phyloP scores from a whole-genome alignment of 768 basidiomycete species.

The Arthromyces matolae region DNA sequence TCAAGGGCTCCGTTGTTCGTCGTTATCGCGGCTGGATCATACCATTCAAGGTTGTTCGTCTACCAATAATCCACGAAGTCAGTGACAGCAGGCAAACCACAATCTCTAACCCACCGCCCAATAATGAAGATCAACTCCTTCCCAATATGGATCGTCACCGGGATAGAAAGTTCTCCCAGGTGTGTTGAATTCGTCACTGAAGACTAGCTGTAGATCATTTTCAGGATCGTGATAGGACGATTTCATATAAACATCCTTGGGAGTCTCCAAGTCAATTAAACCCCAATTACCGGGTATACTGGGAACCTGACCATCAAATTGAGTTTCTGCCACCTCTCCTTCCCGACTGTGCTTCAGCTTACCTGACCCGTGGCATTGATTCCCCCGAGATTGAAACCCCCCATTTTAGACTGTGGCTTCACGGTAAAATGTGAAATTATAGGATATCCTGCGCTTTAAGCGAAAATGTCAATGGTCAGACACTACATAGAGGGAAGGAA shows the following conservation, averaged over 20 bases:
- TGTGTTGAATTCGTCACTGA: slow-evolving; percentile 85
- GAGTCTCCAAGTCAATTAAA: slow-evolving; percentile 77
- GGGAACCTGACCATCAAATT: slow-evolving; percentile 41
- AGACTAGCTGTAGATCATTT: slow-evolving; percentile 63
- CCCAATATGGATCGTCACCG: slow-evolving; percentile 90
- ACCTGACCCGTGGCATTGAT: slow-evolving; percentile 76
- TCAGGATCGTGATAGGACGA: slow-evolving; percentile 50
- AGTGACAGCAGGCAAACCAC: too few relatives aligned
- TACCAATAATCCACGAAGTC: slow-evolving; percentile 23
- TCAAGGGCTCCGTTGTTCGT: slow-evolving; percentile 73
- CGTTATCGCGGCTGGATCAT: slow-evolving; percentile 74
- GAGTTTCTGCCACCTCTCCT: too few relatives aligned
- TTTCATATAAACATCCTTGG: slow-evolving; percentile 50
- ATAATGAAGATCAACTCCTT: slow-evolving; percentile 78
- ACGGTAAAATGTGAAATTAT: slow-evolving; percentile 53
- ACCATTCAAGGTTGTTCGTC: slow-evolving; percentile 85
- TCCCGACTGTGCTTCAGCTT: too few relatives aligned
- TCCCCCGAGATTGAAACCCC: slow-evolving; percentile 73
- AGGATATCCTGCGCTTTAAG: slow-evolving; percentile 60
- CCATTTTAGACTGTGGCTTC: slow-evolving; percentile 41
- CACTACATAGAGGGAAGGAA: neutral
- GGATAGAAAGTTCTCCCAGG: slow-evolving; percentile 81
- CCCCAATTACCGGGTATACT: slow-evolving; percentile 59
- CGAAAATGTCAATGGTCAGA: slow-evolving; percentile 1
- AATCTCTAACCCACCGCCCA: slow-evolving; percentile 53